Evolutionary conservation across 1,139 yeast species (phyloP).

Genomic region (Geotrichum europaeum): DNA sequence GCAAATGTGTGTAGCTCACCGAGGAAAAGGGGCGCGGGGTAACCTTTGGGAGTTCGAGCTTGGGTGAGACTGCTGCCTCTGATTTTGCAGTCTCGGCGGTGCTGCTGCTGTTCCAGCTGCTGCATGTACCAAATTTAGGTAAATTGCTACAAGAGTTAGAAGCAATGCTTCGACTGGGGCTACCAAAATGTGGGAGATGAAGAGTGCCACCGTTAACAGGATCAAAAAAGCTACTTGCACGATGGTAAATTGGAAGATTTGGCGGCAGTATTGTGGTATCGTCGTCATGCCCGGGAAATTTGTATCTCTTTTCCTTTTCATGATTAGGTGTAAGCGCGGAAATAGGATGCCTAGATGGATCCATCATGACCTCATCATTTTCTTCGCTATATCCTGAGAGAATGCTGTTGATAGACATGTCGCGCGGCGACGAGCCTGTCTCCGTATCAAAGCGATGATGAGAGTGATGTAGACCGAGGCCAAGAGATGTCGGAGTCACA

Average conservation of each 20-base stretch:
- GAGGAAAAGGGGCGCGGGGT: neutral
- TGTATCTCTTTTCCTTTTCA: neutral
- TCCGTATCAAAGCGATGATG: neutral
- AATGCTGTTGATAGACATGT: neutral
- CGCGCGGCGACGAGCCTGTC: neutral
- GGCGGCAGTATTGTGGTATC: neutral
- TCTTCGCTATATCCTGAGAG: neutral
- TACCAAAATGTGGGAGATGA: neutral
- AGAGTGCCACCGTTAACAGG: neutral
- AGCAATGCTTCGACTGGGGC: neutral
- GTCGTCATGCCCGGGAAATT: neutral
- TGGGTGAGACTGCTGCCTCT: neutral
- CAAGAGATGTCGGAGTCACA: neutral
- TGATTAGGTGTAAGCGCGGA: neutral
- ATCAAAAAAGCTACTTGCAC: neutral
- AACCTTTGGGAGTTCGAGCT: neutral
- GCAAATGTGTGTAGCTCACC: neutral
- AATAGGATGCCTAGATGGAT: neutral
- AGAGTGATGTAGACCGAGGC: neutral
- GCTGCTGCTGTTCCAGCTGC: neutral
- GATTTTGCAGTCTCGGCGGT: neutral
- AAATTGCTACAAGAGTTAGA: neutral
- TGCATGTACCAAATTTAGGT: neutral
- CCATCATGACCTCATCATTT: neutral
- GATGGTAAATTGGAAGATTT: neutral